Conservation (phyloP, 78 protist genomes). For the Dictyostelium purpureum region DNA sequence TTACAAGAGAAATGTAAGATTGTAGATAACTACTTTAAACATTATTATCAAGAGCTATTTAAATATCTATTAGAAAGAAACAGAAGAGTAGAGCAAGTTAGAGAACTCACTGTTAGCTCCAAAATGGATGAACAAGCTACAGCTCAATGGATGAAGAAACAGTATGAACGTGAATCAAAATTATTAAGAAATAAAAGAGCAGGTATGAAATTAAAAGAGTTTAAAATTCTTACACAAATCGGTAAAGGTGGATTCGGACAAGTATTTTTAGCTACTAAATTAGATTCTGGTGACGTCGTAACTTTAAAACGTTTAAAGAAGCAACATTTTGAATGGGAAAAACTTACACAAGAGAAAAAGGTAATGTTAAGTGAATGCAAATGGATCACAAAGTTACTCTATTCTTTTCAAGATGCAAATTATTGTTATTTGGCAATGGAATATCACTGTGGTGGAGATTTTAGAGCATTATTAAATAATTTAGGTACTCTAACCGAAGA, state of each 20-base stretch:
- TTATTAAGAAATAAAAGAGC: conserved; percentile 72
- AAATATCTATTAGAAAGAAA: conserved; percentile 53
- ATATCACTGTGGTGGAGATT: conserved; percentile 89
- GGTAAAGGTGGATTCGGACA: conserved; percentile 95
- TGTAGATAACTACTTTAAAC: conserved; percentile 57
- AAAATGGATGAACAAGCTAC: conserved; percentile 17
- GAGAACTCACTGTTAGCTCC: not conserved
- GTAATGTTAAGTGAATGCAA: conserved; percentile 54
- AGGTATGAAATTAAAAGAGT: conserved; percentile 79
- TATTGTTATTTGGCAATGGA: conserved; percentile 89
- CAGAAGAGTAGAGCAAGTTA: conserved; percentile 13
- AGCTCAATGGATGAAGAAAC: conserved; percentile 35
- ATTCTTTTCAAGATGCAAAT: conserved; percentile 85
- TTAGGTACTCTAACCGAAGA: conserved; percentile 75
- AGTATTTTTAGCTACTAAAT: conserved; percentile 64
- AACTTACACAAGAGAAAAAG: conserved; percentile 48
- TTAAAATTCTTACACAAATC: conserved; percentile 80
- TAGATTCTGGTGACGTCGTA: conserved; percentile 64
- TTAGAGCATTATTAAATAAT: conserved; percentile 61
- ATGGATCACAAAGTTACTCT: conserved; percentile 84
- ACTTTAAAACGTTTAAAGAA: conserved; percentile 72
- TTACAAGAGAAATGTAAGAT: conserved; percentile 59
- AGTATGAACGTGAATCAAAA: conserved; percentile 33
- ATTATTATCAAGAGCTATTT: conserved; percentile 64
- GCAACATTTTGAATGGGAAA: conserved; percentile 36